phyloP scores from a whole-genome alignment of 192 early-diverging fungal genomes.

The Linnemannia exigua region DNA sequence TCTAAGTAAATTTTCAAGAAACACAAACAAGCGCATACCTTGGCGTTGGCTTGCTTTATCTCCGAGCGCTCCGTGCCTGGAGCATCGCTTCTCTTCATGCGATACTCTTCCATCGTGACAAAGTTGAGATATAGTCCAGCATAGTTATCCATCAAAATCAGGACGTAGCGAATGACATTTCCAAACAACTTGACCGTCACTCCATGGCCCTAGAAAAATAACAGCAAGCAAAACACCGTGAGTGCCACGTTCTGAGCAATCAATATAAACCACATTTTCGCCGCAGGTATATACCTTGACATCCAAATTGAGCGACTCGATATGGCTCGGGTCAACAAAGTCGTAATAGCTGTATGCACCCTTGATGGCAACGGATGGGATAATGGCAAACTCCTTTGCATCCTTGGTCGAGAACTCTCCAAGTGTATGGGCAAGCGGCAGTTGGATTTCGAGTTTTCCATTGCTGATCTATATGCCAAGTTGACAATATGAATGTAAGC shows the following conservation, averaged over 20 bases:
- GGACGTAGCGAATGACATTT: conserved; percentile 73
- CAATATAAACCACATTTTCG: conserved; percentile 13
- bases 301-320: conserved; percentile 66
- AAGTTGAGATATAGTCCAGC: conserved; percentile 72
- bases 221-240: conserved; percentile 18
- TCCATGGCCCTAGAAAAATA: conserved; percentile 59
- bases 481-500: neutral
- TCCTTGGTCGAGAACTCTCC: conserved; percentile 71
- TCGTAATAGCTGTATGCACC: conserved; percentile 70
- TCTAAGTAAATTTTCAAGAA: neutral
- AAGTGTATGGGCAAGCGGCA: conserved; percentile 75
- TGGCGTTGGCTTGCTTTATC: conserved; percentile 65
- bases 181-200: conserved; percentile 77
- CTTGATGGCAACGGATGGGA: conserved; percentile 57
- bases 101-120: conserved; percentile 75
- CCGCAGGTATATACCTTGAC: conserved; percentile 48
- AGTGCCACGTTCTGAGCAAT: neutral
- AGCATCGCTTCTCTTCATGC: conserved; percentile 29
- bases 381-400: conserved; percentile 61
- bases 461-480: conserved; percentile 60
- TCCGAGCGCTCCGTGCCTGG: conserved; percentile 32
- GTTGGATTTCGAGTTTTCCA: conserved; percentile 60
- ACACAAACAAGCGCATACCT: conserved; percentile 47
- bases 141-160: conserved; percentile 82
- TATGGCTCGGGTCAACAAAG: conserved; percentile 61